Percentiles rank a stretch among this genome's conserved stretches.
phyloP scores from a whole-genome alignment of 73 alveolate genomes.

The Uronychia setigera region DNA sequence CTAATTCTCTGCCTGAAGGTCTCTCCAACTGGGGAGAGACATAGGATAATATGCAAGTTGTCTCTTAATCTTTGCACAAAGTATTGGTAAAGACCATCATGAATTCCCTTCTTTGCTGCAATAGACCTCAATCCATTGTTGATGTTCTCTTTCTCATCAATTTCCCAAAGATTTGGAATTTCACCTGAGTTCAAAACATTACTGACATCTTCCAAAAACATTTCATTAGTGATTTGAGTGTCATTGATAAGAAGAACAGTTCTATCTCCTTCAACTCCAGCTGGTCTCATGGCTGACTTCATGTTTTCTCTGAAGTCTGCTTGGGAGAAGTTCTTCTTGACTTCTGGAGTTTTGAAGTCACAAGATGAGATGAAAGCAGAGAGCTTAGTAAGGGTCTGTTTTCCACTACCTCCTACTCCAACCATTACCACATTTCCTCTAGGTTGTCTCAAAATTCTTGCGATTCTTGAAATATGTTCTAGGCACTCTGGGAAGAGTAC shows the following conservation, averaged over 20 bases:
- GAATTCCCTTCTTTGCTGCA: conserved; percentile 81
- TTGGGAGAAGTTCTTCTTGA: conserved; percentile 75
- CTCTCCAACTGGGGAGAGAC: conserved; percentile 91
- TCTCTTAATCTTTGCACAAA: conserved; percentile 87
- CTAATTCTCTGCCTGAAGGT: conserved; percentile 78
- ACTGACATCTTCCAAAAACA: conserved; percentile 86
- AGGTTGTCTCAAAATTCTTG: conserved; percentile 97
- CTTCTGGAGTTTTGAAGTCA: conserved; percentile 76
- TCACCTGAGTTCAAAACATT: conserved; percentile 85
- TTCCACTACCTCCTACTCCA: conserved; percentile 95
- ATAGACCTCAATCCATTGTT: conserved; percentile 68
- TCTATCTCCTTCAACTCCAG: conserved; percentile 57
- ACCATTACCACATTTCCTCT: conserved; percentile 97
- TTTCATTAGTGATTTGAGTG: conserved; percentile 83
- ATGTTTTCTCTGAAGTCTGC: conserved; percentile 81
- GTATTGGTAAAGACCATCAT: conserved; percentile 81
- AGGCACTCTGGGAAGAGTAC: conserved; percentile 98
- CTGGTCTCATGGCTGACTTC: conserved; percentile 69
- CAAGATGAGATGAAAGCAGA: conserved; percentile 80
- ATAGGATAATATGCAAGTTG: conserved; percentile 75
- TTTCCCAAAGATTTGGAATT: conserved; percentile 88
- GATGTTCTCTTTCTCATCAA: conserved; percentile 84
- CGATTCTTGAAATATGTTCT: conserved; percentile 96
- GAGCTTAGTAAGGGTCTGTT: conserved; percentile 87
- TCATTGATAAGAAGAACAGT: conserved; percentile 80